Evolutionary conservation across 2,329 filamentous ascomycete species (phyloP), one percentile per base, ranked within the genome.

Genomic region (Pyricularia sp.): DNA sequence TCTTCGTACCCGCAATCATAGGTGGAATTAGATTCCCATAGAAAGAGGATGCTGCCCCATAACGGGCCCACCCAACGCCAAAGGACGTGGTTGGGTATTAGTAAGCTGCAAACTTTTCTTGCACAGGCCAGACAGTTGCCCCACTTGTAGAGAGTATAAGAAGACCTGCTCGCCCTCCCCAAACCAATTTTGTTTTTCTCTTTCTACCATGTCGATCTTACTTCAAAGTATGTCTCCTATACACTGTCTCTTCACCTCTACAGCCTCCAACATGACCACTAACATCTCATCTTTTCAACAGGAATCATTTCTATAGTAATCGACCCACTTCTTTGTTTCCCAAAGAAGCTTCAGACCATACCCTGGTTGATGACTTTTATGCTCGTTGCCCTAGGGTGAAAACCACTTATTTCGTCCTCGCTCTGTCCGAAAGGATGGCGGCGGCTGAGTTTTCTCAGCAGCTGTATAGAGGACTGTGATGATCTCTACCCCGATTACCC

Each of bases 231-330:
- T 13, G 53, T 57, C 22, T n/a, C 53, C 53, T 9, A 49, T n/a
- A 49, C 53, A 24, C 9, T 26, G 4, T 9, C 53, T 57, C 24
- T 12, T n/a, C 49, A n/a, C 49, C n/a, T 55, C n/a, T 12, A 7
- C 53, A 24, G 24, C 10, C 19, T 26, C 8, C n/a, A 57, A 24
- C n/a, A 24, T 1, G 1, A 24, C 26, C 53, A 57, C 53, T 57
- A 26, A 57, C 53, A 12, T 24, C 13, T 13, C 22, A 24, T 28
- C 22, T 57, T 22, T 24, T 57, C 53, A 57, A 55, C 53, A 57
- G 53, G 90, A 93, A 93, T 93, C 90, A 91, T 90, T 96, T 96
- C 89, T 96, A 93, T 92, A 96, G 91, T 93, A 88, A 84, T 90
- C 87, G 87, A 92, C 89, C 84, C 62, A 83, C 84, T 87, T 91